Evolutionary conservation across 228 moss, liverwort and hornwort genomes (phyloP), one percentile per base, ranked within the genome.

Genomic region (Sphagnum fallax): DNA sequence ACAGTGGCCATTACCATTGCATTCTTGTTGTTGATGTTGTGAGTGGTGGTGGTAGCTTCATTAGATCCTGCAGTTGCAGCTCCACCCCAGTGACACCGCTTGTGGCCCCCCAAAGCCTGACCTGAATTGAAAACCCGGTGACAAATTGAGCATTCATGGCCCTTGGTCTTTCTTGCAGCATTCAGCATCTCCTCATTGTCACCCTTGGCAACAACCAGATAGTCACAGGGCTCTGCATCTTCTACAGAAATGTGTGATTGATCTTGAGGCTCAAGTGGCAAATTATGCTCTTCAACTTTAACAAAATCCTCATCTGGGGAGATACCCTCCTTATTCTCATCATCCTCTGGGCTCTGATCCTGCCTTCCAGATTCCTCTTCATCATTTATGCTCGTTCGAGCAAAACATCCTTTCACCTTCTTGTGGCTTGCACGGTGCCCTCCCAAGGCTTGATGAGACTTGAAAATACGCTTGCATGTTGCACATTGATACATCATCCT

Each of bases 341-440:
- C 87, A 16, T 88, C 86, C 0, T 90, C 88, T 11, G 73, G 79
- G 66, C 78, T 87, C 14, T 84, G 84, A 67, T 84, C 92, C 6
- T 62, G 75, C 32, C 32, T 32, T 32, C 32, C 32, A 32, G 47
- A 75, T 80, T 15, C 69, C 84, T 32, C 32, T 63, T 80, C 78
- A 9, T 87, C 91, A 51, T 71, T 88, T 49, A 87, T 83, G 58
- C 85, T 88, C 1, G 91, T 93, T 49, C 90, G 79, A 5, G 97
- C 97, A 18, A 80, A 91, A 81, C 97, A 97, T 6, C 97, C 97
- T 75, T 93, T 97, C 62, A 97, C 97, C 77, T 93, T 97, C 88
- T 97, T 97, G 84, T 97, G 97, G 66, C 90, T 90, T 0, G 97
- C 97, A 70, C 97, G 79, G 78, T 98, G 93, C 4, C 97, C 97